Base-by-base conservation (phyloP, 2,329 filamentous ascomycete species). In the Alternaria burnsii region DNA sequence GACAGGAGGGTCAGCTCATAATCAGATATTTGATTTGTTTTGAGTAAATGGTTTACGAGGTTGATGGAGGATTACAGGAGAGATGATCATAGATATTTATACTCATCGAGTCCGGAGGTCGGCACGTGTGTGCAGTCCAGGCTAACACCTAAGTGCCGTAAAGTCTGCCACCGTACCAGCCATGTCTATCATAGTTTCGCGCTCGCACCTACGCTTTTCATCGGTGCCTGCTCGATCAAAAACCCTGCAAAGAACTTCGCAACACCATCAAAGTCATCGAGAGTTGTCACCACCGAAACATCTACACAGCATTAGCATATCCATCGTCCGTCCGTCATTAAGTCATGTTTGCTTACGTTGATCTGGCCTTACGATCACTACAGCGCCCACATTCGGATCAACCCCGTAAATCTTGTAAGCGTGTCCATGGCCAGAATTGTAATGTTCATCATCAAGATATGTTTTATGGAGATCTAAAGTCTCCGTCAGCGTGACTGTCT, bases 331-430 rank as follows among this genome's bases (percentile, higher is more conserved):
- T 4, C 1, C n/a, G 30, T 10, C 9, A 26, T 16, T 1, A 40
- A 6, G 2, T 9, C 20, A 41, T 24, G 18, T 3, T 32, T 26
- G 20, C 62, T 57, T 51, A 55, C 60, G 62, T 60, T 89, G 87
- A 78, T 89, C 87, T 1, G 87, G 88, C 14, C 88, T 80, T 9
- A 89, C 82, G 59, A 89, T 77, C 0, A 86, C 80, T 5, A 88
- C 62, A 0, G 75, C 76, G 7, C 75, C 76, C 0, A 63, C 50
- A 1, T 41, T 47, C 0, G 54, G 24, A 55, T 84, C 79, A 12
- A 89, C 77, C 0, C 86, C 86, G 42, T 87, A 87, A 9, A 78
- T 78, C 50, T 86, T 79, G 64, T 89, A 89, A 1, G 84, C 85
- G 44, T 86, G 81, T 0, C 86, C 86, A 58, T 88, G 84, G 1